These are phyloP conservation scores for Massariosphaeria phaeospora DNA, from an alignment of 495 filamentous ascomycete genomes.

Conservation along the genomic window DNA sequence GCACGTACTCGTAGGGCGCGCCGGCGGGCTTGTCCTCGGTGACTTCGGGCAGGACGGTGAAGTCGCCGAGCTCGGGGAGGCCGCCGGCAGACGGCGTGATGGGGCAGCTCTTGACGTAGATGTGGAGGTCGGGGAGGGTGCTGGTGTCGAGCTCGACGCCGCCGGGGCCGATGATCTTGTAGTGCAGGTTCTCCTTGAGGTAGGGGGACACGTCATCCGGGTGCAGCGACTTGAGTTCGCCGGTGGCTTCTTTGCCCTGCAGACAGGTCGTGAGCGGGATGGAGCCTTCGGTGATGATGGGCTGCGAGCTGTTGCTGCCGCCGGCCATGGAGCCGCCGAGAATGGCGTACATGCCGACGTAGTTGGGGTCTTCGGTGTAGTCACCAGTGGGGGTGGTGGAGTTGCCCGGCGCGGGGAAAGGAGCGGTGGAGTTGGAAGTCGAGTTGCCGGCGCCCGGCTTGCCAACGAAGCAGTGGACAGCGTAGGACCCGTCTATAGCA, in stretches of 20 bases:
- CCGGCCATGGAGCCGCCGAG: slow-evolving; percentile 6
- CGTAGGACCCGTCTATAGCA: slow-evolving; percentile 24
- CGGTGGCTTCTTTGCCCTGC: slow-evolving; percentile 20
- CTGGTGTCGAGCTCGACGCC: slow-evolving; percentile 17
- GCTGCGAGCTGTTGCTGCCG: slow-evolving; percentile 1
- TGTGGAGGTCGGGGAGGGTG: slow-evolving; percentile 14
- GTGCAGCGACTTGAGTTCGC: slow-evolving; percentile 19
- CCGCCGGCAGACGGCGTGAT: slow-evolving; percentile 21
- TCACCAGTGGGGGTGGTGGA: slow-evolving; percentile 11
- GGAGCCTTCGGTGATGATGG: slow-evolving; percentile 22
- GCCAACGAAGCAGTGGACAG: slow-evolving; percentile 27
- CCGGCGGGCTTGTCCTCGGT: slow-evolving; percentile 23
- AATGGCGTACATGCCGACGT: slow-evolving; percentile 23
- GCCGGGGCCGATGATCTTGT: slow-evolving; percentile 23
- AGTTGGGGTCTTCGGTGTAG: slow-evolving; percentile 12
- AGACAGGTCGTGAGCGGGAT: slow-evolving; percentile 28
- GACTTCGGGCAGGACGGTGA: slow-evolving; percentile 8
- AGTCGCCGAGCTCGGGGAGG: slow-evolving; percentile 18
- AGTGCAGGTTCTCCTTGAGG: slow-evolving; percentile 26
- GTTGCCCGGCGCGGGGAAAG: slow-evolving; percentile 16
- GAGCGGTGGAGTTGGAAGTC: slow-evolving; percentile 11
- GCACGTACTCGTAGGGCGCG: slow-evolving; percentile 11
- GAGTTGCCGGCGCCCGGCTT: slow-evolving; percentile 16
- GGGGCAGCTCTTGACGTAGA: slow-evolving; percentile 19
- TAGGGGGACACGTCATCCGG: slow-evolving; percentile 20